Base-by-base conservation (phyloP, 495 filamentous ascomycete genomes). In the Penicillium pancosmium region DNA sequence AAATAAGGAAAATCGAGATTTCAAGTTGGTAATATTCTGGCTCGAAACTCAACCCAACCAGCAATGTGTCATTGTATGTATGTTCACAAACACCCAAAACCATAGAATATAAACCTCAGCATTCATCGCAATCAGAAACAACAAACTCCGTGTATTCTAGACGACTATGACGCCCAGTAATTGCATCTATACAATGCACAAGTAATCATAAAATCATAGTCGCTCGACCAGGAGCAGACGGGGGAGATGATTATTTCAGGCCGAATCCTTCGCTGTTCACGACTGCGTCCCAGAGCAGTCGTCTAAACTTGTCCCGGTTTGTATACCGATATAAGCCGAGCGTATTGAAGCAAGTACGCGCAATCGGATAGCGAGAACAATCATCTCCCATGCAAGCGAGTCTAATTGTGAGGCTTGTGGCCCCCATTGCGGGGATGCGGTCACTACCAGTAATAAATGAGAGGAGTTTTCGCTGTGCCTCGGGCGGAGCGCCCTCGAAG, bases 391-490 rank as follows among this genome's bases (percentile, higher is more conserved):
- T 76, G 62, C 90, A 91, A 35, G 80, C 80, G 23, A 96, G 73
- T 56, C 86, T 84, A 40, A 97, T 90, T 9, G 87, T 81, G 52
- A 97, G 76, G 63, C 85, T 91, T 31, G 91, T 90, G 13, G 92
- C 89, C 2, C 93, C 93, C 86, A 91, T 92, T 6, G 93, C 93
- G 4, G 93, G 93, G 53, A 97, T 91, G 15, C 93, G 86, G 65
- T 97, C 93, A 58, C 91, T 94, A 2, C 92, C 91, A n/a, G 93
- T 97, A 63, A 97, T 88, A 63, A 97, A 97, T 15, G 87, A 86
- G 21, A 97, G 71, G 46, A 97, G 70, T 73, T 88, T 87, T 19
- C 93, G 79, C 74, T 97, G 93, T 36, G 86, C 83, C 47, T 76
- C 74, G 1, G 90, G 85, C 5, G 73, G 73, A 4, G 90, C 85